Conservation (phyloP, 345 rosid species). For the Salix suchowensis region DNA sequence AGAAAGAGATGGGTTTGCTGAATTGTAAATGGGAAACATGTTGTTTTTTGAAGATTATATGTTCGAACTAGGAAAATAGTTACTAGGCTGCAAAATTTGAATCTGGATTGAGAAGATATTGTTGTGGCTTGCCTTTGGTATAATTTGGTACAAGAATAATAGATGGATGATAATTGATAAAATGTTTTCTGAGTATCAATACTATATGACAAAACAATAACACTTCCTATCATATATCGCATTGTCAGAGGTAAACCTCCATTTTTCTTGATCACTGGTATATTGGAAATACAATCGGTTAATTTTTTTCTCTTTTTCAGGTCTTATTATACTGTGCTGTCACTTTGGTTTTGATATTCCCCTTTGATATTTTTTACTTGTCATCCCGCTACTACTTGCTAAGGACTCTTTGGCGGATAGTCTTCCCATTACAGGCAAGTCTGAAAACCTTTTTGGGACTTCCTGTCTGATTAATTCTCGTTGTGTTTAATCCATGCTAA, state of each 20-base stretch:
- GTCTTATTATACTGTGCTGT: conserved; percentile 73
- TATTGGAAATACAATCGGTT: conserved; percentile 1
- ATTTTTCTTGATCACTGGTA: background rate
- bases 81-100: background rate
- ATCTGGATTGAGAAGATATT: background rate
- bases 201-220: background rate
- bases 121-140: background rate
- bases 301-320: conserved; percentile 35
- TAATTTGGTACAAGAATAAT: background rate
- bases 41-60: background rate
- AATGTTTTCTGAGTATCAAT: background rate
- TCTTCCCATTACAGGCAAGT: conserved; percentile 85
- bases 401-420: conserved; percentile 83
- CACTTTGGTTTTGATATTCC: conserved; percentile 63
- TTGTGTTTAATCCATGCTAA: background rate
- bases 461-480: conserved; percentile 3
- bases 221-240: background rate
- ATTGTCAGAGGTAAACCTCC: background rate
- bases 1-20: conserved; percentile 3
- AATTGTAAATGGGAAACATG: background rate
- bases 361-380: conserved; percentile 78
- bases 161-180: background rate
- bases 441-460: background rate
- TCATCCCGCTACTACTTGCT: conserved; percentile 77
- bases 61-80: background rate